Base-by-base conservation (phyloP, 352 stramenopile genomes). In the Pythium pyrilobum region DNA sequence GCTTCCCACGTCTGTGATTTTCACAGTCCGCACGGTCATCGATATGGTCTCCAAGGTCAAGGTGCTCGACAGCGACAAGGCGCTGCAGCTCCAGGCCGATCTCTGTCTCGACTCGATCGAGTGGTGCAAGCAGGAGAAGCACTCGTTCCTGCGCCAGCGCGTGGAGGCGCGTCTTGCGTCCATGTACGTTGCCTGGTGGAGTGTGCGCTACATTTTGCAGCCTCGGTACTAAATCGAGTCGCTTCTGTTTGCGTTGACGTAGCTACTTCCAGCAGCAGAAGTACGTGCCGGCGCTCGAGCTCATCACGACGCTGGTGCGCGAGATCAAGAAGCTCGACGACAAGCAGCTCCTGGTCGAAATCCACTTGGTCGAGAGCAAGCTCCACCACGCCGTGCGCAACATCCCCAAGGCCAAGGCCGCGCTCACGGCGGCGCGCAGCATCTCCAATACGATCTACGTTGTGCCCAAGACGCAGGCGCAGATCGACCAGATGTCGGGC, bases 311-410 rank as follows among this genome's bases (percentile, higher is more conserved):
- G 59, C 77, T 99, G 25, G 71, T 99, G 23, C 70, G 80, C 9
- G 97, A 99, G 77, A 92, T 99, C 51, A 99, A 99, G 73, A 98
- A 99, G 71, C 80, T 99, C 41, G 97, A 99, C 69, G 97, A 99
- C 77, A 99, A 99, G 77, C 93, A 98, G 66, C 69, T 99, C 50
- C 81, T 99, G 24, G 96, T 99, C 20, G 97, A 99, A 68, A 98
- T 98, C 36, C 96, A 99, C 77, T 72, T 99, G 24, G 86, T 98
- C 23, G 97, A 99, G 74, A 91, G 87, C 44, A 98, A 98, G 62
- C 86, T 99, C 59, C 95, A 99, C 69, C 96, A 99, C 69, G 96
- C 92, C 15, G 74, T 99, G 28, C 90, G 94, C 18, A 99, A 99
- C 63, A 73, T 99, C 18, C 94, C 97, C 36, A 99, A 99, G 77